Conservation (phyloP, 176 grass and related monocot species). For the Sorghum bicolor region DNA sequence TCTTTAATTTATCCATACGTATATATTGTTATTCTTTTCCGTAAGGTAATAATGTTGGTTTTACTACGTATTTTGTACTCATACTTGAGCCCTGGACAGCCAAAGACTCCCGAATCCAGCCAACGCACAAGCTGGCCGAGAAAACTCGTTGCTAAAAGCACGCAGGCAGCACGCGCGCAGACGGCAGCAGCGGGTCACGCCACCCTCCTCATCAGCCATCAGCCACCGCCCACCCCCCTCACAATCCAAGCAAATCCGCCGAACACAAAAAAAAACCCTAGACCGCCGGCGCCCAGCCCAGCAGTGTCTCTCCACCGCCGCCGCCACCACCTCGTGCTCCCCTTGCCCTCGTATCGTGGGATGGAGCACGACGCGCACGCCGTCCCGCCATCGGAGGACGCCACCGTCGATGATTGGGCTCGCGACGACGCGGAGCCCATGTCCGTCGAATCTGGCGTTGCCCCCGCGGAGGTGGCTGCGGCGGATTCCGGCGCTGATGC, state of each 20-base stretch:
- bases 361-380: slow-evolving; percentile 38
- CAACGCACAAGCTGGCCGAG: no score
- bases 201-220: not conserved
- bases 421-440: slow-evolving; percentile 54
- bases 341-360: not conserved
- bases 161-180: no score
- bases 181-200: not conserved
- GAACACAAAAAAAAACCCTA: slow-evolving; percentile 25
- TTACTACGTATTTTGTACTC: no score
- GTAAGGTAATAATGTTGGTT: no score
- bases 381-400: not conserved
- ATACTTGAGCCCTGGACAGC: no score
- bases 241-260: not conserved
- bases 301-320: not conserved
- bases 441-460: not conserved
- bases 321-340: not conserved
- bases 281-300: not conserved
- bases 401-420: slow-evolving; percentile 57
- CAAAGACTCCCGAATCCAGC: no score
- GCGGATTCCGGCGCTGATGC: not conserved
- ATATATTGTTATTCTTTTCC: no score
- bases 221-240: no score
- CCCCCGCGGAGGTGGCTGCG: not conserved
- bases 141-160: no score
- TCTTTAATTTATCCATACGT: no score